phyloP scores from a whole-genome alignment of 116 monocot species.

The Trichopus zeylanicus region DNA sequence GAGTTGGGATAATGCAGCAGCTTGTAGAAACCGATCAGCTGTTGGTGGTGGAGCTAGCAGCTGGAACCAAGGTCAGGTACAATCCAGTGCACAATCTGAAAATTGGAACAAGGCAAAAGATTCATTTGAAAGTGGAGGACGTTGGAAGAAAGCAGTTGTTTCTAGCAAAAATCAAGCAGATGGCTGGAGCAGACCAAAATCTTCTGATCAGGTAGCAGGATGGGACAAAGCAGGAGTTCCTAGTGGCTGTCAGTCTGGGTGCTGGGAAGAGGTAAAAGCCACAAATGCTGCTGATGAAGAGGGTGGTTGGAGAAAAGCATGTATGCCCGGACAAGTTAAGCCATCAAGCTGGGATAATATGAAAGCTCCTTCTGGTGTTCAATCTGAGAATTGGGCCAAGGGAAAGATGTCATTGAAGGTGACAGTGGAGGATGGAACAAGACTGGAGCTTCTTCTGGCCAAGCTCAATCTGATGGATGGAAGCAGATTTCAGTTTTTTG shows the following conservation, averaged over 20 bases:
- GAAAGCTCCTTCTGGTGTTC: background rate
- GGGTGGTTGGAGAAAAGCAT: constrained; percentile 2
- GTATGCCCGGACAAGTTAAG: background rate
- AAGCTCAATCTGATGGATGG: constrained; percentile 18
- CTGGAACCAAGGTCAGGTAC: constrained; percentile 4
- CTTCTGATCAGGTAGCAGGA: constrained; percentile 6
- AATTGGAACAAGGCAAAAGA: constrained; percentile 11
- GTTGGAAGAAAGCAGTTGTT: constrained; percentile 14
- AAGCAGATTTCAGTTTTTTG: background rate
- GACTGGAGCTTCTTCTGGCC: constrained; percentile 9
- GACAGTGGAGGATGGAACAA: constrained; percentile 12
- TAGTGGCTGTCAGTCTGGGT: constrained; percentile 1
- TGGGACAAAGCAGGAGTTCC: background rate
- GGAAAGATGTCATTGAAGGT: background rate
- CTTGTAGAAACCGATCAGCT: background rate
- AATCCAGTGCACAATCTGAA: constrained; percentile 4
- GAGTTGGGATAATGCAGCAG: background rate
- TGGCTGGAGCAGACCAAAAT: constrained; percentile 16
- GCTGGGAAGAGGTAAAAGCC: constrained; percentile 10
- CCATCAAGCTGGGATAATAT: background rate
- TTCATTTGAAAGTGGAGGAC: constrained; percentile 10
- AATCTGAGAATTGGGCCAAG: constrained; percentile 1
- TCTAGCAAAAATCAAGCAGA: background rate
- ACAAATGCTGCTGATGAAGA: constrained; percentile 4
- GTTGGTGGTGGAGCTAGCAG: background rate